Base-by-base conservation (phyloP, 106 monocot genomes). In the Posidonia australis region DNA sequence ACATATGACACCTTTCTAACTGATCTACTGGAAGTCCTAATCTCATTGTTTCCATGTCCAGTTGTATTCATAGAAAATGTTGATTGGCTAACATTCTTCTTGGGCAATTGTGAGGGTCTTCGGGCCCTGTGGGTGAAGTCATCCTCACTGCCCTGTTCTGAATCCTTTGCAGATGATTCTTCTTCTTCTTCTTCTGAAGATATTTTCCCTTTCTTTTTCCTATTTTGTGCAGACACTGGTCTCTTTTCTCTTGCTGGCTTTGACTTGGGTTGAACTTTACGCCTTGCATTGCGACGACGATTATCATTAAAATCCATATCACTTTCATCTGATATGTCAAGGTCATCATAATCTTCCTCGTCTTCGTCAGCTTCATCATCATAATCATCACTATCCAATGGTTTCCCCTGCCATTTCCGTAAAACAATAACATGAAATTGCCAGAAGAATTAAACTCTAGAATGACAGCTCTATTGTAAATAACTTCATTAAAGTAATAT, bases 1-100 rank as follows among this genome's bases (percentile, higher is more conserved):
- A 81, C 88, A 70, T 99, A 99, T 10, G 91, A 99, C 56, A 99
- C 83, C 71, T 99, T 99, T 78, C 75, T 87, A 44, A 85, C 79
- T 10, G 85, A 72, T 63, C 98, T 91, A 31, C 79, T 78, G 46
- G 91, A 98, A 26, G 83, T 88, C 30, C 91, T 84, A 45, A 87
- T 46, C 64, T 83, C 98, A 56, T 25, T 68, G 74, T 64, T 83
- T 43, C 30, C 64, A 44, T 70, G 66, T 27, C 70, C 78, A 70
- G 52, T 69, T n/a, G 51, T 24, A 76, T 64, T 79, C 46, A 64
- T 51, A 53, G 51, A 42, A 46, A 14, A 59, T n/a, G 64, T 20
- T 59, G 75, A 66, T 32, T 25, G 53, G 23, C 42, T 64, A 43
- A 23, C 66, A 70, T 25, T 57, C 69, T 77, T 98, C 41, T 76